A percentile compares a stretch with the other conserved stretches of the same genome.
phyloP scores from a whole-genome alignment of 305 asterid species.

The Fraxinus velutina region DNA sequence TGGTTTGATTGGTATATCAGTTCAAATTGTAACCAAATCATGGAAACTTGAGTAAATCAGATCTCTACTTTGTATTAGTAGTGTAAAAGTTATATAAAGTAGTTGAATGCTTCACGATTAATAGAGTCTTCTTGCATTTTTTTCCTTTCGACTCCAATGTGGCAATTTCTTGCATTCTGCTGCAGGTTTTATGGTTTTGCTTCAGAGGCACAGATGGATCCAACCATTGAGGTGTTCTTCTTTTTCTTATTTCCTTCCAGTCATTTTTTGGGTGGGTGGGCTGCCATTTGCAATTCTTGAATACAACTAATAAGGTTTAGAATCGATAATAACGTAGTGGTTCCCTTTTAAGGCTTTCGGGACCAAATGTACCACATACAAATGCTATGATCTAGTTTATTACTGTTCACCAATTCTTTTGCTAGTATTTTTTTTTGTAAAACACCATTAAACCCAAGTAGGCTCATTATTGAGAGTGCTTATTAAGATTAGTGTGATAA shows the following conservation, averaged over 20 bases:
- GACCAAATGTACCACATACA: neutral
- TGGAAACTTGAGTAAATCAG: neutral
- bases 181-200: conserved; percentile 90
- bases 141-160: neutral
- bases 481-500: conserved; percentile 4
- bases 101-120: neutral
- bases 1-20: conserved; percentile 8
- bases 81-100: neutral
- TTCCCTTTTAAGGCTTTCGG: neutral
- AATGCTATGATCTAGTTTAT: conserved; percentile 11
- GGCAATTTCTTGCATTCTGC: conserved; percentile 23
- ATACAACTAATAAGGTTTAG: neutral
- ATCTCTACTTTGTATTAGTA: neutral
- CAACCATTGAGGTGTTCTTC: conserved; percentile 74
- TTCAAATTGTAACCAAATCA: neutral
- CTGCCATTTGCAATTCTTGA: neutral
- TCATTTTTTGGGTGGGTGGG: neutral
- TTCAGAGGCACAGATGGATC: conserved; percentile 92
- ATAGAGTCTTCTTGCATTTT: conserved; percentile 5
- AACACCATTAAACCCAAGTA: neutral
- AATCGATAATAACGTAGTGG: neutral
- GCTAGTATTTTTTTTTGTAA: neutral
- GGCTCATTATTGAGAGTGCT: neutral
- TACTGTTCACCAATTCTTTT: neutral
- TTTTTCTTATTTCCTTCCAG: neutral